These are phyloP conservation scores for Vinca minor DNA, from an alignment of 257 asterid species.

Conservation along the genomic window DNA sequence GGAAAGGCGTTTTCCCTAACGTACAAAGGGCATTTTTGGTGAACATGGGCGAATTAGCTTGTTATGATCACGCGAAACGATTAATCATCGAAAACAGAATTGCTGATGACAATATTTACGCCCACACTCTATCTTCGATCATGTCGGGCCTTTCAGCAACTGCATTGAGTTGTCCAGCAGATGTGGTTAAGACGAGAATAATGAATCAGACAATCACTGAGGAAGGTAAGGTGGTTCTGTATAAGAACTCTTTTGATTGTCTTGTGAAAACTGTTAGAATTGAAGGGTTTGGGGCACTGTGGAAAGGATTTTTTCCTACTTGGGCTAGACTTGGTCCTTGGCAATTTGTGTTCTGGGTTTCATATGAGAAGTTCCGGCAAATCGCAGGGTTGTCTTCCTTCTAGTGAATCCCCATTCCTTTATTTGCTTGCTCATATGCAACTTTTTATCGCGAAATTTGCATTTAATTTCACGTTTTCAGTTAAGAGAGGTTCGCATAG, in stretches of 20 bases:
- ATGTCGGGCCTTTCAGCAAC: conserved; percentile 74
- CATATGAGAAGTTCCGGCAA: conserved; percentile 62
- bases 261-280: conserved; percentile 56
- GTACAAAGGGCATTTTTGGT: conserved; percentile 78
- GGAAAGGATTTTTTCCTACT: conserved; percentile 89
- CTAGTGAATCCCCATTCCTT: conserved; percentile 14
- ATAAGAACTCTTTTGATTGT: conserved; percentile 59
- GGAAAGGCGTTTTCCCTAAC: conserved; percentile 73
- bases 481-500: too few relatives aligned
- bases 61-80: conserved; percentile 74
- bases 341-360: conserved; percentile 93
- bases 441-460: too few relatives aligned
- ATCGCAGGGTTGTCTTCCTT: conserved; percentile 65
- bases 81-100: conserved; percentile 43
- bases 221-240: conserved; percentile 24
- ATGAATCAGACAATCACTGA: conserved; percentile 48
- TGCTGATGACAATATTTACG: conserved; percentile 58
- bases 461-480: too few relatives aligned
- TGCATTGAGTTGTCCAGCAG: conserved; percentile 80
- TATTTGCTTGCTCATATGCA: not conserved
- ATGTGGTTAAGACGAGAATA: conserved; percentile 79
- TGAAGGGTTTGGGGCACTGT: conserved; percentile 70
- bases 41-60: conserved; percentile 90
- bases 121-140: conserved; percentile 72
- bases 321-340: conserved; percentile 99